phyloP scores from a whole-genome alignment of 2,329 filamentous ascomycete genomes.

The Hymenoscyphus fraxineus region DNA sequence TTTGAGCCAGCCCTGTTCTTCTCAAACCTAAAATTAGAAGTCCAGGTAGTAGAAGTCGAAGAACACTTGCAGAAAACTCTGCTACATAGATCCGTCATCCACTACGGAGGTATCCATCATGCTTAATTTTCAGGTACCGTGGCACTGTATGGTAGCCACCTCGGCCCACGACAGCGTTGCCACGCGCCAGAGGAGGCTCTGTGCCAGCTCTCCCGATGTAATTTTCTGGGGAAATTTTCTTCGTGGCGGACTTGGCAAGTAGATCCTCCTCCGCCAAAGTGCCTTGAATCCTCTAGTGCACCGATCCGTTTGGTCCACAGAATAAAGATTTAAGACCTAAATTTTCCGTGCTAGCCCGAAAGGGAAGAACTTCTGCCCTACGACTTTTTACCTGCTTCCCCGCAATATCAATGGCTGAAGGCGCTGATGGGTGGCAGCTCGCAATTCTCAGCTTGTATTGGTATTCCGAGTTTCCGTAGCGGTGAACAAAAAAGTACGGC shows the following conservation, averaged over 20 bases:
- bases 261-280: background rate
- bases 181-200: background rate
- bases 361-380: background rate
- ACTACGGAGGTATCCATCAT: background rate
- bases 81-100: background rate
- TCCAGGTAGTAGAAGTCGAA: background rate
- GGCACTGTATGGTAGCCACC: background rate
- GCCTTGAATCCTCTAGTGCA: background rate
- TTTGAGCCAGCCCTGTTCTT: background rate
- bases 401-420: background rate
- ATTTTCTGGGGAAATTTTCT: conserved; percentile 1
- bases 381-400: background rate
- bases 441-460: background rate
- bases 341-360: background rate
- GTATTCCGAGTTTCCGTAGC: background rate
- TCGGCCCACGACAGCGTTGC: background rate
- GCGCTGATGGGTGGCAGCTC: background rate
- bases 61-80: conserved; percentile 3
- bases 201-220: background rate
- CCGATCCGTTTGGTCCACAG: background rate
- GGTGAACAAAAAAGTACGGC: background rate
- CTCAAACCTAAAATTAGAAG: conserved; percentile 1
- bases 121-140: conserved; percentile 5
- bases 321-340: background rate
- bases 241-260: background rate